These are phyloP conservation scores for Raphanus raphanistrum DNA, from an alignment of 345 rosid genomes.

Conservation along the genomic window DNA sequence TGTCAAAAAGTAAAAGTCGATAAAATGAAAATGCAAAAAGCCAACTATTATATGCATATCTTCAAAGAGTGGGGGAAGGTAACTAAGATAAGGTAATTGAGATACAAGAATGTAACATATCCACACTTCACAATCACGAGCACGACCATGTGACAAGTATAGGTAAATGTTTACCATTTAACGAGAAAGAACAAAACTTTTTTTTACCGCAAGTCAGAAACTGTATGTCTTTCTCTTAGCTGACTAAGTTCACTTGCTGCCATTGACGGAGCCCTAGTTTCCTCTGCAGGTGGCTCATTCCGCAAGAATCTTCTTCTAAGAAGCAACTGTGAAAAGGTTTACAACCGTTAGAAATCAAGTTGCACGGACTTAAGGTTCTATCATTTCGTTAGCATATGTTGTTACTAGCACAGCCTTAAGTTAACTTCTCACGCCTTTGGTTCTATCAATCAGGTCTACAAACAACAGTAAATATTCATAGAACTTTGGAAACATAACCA, in stretches of 20 bases:
- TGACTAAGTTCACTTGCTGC: constrained; percentile 14
- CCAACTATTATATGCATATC: background rate
- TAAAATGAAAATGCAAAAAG: background rate
- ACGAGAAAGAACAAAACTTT: background rate
- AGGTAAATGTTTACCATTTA: background rate
- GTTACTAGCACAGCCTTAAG: background rate
- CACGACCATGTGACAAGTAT: background rate
- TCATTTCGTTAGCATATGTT: background rate
- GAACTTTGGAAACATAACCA: background rate
- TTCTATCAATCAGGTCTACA: background rate
- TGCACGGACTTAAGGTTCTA: background rate
- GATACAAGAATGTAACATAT: background rate
- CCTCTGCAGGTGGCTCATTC: background rate
- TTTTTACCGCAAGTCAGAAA: constrained; percentile 11
- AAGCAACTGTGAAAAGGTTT: background rate
- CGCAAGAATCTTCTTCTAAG: constrained; percentile 13
- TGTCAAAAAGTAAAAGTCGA: background rate
- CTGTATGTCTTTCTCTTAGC: constrained; percentile 14
- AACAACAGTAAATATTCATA: background rate
- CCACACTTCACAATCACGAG: background rate
- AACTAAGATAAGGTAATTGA: background rate
- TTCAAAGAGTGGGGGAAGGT: background rate
- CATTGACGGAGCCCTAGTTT: constrained; percentile 4
- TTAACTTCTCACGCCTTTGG: constrained; percentile 2
- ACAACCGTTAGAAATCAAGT: background rate